phyloP scores from a whole-genome alignment of 345 rosid species.

The Ricinus communis region DNA sequence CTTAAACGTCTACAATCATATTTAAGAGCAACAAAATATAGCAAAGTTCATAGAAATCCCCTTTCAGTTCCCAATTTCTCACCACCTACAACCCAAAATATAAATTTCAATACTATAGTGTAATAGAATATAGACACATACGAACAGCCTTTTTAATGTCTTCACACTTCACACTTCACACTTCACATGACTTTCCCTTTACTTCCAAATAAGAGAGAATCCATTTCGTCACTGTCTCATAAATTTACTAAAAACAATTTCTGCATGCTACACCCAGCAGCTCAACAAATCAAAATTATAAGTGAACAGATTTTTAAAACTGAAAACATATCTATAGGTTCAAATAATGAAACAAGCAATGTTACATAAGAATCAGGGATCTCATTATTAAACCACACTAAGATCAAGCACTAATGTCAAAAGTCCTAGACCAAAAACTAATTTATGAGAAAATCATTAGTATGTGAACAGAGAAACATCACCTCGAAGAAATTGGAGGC shows the following conservation, averaged over 20 bases:
- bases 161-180: neutral
- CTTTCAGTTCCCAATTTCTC: neutral
- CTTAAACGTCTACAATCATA: neutral
- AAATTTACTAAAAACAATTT: neutral
- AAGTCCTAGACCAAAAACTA: neutral
- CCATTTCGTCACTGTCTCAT: neutral
- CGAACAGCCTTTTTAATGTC: neutral
- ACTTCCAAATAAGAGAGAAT: neutral
- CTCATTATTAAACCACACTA: neutral
- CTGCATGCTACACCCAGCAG: neutral
- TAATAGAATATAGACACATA: neutral
- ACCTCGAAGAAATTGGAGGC: neutral
- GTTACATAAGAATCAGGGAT: slow-evolving; percentile 5
- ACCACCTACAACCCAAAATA: neutral
- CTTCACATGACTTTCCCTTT: neutral
- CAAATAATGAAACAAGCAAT: neutral
- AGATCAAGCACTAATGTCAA: neutral
- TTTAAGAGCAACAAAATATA: neutral
- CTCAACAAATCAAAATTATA: neutral
- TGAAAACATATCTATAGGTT: too few relatives aligned
- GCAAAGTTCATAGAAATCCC: neutral
- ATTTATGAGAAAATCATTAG: neutral
- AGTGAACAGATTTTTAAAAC: neutral
- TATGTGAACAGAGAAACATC: neutral
- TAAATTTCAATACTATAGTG: neutral